phyloP scores from a whole-genome alignment of 768 basidiomycete species.

The Boletus subcaerulescens region DNA sequence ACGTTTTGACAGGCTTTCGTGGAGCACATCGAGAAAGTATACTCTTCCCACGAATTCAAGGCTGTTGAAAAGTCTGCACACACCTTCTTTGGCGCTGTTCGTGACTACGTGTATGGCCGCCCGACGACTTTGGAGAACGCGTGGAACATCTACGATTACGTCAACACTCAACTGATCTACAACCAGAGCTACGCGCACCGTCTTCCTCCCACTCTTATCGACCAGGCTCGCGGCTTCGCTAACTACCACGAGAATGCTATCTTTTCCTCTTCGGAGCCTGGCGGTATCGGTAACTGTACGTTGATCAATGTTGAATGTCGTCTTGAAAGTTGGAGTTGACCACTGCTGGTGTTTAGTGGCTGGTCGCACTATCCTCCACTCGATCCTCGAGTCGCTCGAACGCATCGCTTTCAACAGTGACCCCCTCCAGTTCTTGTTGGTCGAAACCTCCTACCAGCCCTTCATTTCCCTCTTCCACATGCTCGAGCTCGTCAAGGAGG shows the following conservation, averaged over 20 bases:
- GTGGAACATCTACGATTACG: slow-evolving; percentile 79
- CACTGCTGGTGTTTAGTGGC: slow-evolving; percentile 51
- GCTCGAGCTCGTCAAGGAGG: slow-evolving; percentile 55
- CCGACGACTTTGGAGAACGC: slow-evolving; percentile 66
- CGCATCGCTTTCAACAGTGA: slow-evolving; percentile 77
- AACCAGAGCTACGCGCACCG: slow-evolving; percentile 80
- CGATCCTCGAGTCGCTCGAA: slow-evolving; percentile 67
- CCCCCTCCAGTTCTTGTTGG: slow-evolving; percentile 73
- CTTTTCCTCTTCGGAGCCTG: slow-evolving; percentile 61
- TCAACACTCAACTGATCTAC: slow-evolving; percentile 73
- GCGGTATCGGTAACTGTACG: slow-evolving; percentile 77
- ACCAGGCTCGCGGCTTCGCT: slow-evolving; percentile 72
- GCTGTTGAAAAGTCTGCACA: slow-evolving; percentile 50
- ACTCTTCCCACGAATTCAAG: slow-evolving; percentile 67
- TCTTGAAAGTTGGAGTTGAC: slow-evolving; percentile 5
- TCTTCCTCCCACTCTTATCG: slow-evolving; percentile 73
- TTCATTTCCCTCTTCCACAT: slow-evolving; percentile 87
- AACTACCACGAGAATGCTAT: slow-evolving; percentile 77
- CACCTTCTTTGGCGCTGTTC: slow-evolving; percentile 62
- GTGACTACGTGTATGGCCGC: slow-evolving; percentile 71
- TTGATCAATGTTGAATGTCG: slow-evolving; percentile 11
- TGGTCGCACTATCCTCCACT: slow-evolving; percentile 73
- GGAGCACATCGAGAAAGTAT: slow-evolving; percentile 58
- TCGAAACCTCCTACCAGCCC: slow-evolving; percentile 85
- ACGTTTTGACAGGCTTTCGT: slow-evolving; percentile 51